Conservation (phyloP, 345 rosid species). For the Ceriops zippeliana region DNA sequence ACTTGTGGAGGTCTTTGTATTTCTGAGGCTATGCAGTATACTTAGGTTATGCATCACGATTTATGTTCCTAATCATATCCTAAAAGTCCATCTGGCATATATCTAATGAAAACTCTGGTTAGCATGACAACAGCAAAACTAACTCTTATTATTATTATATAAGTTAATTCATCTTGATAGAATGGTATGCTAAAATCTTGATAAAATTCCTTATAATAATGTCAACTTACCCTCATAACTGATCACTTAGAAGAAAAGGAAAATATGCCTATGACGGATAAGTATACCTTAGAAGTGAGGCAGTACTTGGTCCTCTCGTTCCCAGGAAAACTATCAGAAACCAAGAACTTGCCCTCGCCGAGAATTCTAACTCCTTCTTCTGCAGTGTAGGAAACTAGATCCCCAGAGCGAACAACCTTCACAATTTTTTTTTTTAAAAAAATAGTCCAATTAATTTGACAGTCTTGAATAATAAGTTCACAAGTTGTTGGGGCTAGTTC, state of each 20-base stretch:
- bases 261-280: background rate
- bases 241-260: background rate
- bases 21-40: background rate
- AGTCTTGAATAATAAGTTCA: background rate
- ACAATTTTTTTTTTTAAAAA: background rate
- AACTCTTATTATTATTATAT: background rate
- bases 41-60: background rate
- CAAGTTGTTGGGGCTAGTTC: background rate
- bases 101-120: background rate
- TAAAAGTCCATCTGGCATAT: background rate
- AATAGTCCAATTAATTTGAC: no score
- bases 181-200: background rate
- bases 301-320: constrained; percentile 98
- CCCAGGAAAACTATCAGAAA: constrained; percentile 97
- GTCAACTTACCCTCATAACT: background rate
- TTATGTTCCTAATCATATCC: background rate
- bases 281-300: constrained; percentile 78
- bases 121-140: background rate
- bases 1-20: background rate
- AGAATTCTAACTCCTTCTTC: constrained; percentile 95
- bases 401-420: constrained; percentile 97
- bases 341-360: constrained; percentile 87
- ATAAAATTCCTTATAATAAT: background rate
- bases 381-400: constrained; percentile 84
- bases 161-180: background rate